A percentile compares a stretch with the other conserved stretches of the same genome.
Evolutionary conservation across 305 asterid genomes (phyloP).

Genomic region (Fraxinus velutina): DNA sequence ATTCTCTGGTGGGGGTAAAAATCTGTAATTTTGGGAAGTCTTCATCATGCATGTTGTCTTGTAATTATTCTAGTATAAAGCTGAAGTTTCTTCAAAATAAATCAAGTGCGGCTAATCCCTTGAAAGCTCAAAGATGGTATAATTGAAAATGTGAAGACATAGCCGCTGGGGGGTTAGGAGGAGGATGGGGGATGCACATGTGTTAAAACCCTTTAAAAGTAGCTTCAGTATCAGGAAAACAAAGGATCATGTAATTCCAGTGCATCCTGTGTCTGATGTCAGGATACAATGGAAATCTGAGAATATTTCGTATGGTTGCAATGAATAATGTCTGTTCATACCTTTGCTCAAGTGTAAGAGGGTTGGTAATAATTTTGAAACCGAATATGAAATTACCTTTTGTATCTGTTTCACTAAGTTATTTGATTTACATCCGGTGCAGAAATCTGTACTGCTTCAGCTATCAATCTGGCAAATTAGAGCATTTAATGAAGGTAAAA

Average conservation of each 20-base stretch:
- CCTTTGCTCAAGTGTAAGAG: background rate
- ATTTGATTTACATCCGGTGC: conserved; percentile 24
- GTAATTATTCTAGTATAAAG: background rate
- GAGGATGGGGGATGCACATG: background rate
- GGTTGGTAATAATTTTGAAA: background rate
- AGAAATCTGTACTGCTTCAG: conserved; percentile 94
- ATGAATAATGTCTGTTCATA: background rate
- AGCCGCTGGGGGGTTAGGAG: background rate
- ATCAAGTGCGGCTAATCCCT: background rate
- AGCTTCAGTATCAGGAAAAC: background rate
- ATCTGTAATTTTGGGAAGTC: background rate
- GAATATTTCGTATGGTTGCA: background rate
- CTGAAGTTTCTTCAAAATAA: background rate
- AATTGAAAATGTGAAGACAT: background rate
- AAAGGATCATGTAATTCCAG: background rate
- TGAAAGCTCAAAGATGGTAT: background rate
- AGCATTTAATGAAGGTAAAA: conserved; percentile 73
- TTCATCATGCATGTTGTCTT: background rate
- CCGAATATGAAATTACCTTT: background rate
- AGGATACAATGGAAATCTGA: background rate
- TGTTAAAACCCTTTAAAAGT: background rate
- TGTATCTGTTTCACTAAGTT: conserved; percentile 14
- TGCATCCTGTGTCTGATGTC: background rate
- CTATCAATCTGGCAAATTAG: conserved; percentile 87
- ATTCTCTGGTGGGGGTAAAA: background rate